These are phyloP conservation scores for Aphanomyces stellatus DNA, from an alignment of 352 stramenopile species.

Conservation along the genomic window DNA sequence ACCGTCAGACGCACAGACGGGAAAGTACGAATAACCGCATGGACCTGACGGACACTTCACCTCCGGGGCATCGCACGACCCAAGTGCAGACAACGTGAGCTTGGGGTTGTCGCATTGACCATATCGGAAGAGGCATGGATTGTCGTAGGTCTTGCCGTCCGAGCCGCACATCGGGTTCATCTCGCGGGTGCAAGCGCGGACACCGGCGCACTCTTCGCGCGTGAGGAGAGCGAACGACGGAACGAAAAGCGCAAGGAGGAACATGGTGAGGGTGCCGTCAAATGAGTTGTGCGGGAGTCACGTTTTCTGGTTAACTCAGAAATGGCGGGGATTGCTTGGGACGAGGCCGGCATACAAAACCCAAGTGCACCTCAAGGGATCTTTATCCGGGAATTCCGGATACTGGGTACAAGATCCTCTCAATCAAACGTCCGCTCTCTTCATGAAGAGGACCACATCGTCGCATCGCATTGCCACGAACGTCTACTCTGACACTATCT, in stretches of 20 bases:
- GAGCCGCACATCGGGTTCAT: background rate
- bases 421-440: too few relatives aligned
- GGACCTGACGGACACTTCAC: background rate
- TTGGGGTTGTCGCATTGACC: background rate
- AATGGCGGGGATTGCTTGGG: too few relatives aligned
- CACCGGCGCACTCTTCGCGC: background rate
- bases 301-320: background rate
- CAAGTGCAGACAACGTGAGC: background rate
- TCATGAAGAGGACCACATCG: too few relatives aligned
- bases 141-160: background rate
- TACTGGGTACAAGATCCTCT: too few relatives aligned
- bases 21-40: constrained; percentile 19
- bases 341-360: too few relatives aligned
- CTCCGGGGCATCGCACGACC: background rate
- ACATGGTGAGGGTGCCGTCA: background rate
- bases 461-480: too few relatives aligned
- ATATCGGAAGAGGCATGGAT: background rate
- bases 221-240: background rate
- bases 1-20: constrained; percentile 18
- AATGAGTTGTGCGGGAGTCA: too few relatives aligned
- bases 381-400: too few relatives aligned
- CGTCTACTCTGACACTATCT: too few relatives aligned
- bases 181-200: background rate
- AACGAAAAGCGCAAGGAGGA: background rate
- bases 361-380: too few relatives aligned